phyloP scores from a whole-genome alignment of 345 rosid genomes.

The Erodium maritimum region DNA sequence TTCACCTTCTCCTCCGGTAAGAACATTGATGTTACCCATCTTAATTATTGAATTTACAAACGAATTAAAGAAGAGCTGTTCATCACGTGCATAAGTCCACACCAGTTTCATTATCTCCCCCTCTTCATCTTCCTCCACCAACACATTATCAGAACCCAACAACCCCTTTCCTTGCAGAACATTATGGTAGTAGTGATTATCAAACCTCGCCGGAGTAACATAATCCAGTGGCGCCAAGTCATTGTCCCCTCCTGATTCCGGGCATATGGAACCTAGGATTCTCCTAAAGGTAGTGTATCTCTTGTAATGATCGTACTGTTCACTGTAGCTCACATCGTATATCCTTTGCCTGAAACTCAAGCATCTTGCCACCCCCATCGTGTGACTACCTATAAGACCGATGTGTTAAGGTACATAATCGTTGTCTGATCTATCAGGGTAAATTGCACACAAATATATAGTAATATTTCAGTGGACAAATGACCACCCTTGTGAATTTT shows the following conservation, averaged over 20 bases:
- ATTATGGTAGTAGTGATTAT: constrained; percentile 57
- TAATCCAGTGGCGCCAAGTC: constrained; percentile 45
- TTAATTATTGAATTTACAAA: constrained; percentile 51
- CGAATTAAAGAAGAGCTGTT: constrained; percentile 32
- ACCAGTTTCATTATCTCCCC: constrained; percentile 30
- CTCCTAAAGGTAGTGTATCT: constrained; percentile 40
- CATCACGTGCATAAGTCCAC: constrained; percentile 45
- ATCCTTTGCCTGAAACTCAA: constrained; percentile 55
- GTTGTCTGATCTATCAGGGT: no score
- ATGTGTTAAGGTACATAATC: no score
- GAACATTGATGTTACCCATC: constrained; percentile 58
- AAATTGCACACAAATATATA: no score
- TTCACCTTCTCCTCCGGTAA: constrained; percentile 37
- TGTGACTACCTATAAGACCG: constrained; percentile 38
- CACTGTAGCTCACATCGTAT: constrained; percentile 20
- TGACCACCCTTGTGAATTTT: no score
- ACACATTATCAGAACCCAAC: constrained; percentile 47
- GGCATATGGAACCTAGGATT: constrained; percentile 46
- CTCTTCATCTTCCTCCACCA: constrained; percentile 33
- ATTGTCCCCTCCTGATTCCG: constrained; percentile 32
- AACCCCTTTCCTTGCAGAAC: constrained; percentile 51
- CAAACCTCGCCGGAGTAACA: constrained; percentile 47
- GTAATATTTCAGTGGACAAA: no score
- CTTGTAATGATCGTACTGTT: constrained; percentile 33
- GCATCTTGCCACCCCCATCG: constrained; percentile 69